Base-by-base conservation (phyloP, 129 eudicot species). In the Lactuca saligna region DNA sequence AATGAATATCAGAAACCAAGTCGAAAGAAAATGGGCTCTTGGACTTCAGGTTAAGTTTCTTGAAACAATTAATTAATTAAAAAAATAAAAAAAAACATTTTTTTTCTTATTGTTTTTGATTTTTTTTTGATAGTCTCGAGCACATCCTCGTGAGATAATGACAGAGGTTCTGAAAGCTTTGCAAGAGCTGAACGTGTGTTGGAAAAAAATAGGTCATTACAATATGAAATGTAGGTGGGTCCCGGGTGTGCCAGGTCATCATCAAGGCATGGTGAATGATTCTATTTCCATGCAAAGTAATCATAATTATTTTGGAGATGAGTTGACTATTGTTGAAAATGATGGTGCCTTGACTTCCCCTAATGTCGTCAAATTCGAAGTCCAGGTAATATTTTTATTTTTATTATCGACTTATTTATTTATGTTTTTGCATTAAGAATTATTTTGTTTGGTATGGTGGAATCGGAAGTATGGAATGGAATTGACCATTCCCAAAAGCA, bases 11-110 rank as follows among this genome's bases (percentile, higher is more conserved):
- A 81, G 96, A 77, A 78, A 61, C 57, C 98, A 86, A 51, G 81
- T 77, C 4, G 98, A 92, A 61, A 79, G 95, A 77, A 92, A 92
- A 88, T 92, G 98, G 98, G 98, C 98, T 79, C 96, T 92, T 48
- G 98, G 98, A 37, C 87, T 92, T 39, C 98, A 92, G 96, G 98
- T 92, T 63, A 51, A 41, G 74, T 54, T 75, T 33, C 17, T 13
- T 39, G 8, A 46, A 46, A 2, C 0, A 46, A 46, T 35, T 35
- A 6, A 35, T 2, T 35, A 35, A 35, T 2, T 35, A 35, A 46
- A n/a, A n/a, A n/a, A n/a, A n/a, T n/a, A n/a, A n/a, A n/a, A 46
- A 2, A 12, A 46, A 2, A 44, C 12, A 46, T 12, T 0, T 46
- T 42, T 42, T 42, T 42, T 42, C 13, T 42, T 42, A 8, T 46